Conservation (phyloP, 164 flowering plant species). For the Vitis amurensis region DNA sequence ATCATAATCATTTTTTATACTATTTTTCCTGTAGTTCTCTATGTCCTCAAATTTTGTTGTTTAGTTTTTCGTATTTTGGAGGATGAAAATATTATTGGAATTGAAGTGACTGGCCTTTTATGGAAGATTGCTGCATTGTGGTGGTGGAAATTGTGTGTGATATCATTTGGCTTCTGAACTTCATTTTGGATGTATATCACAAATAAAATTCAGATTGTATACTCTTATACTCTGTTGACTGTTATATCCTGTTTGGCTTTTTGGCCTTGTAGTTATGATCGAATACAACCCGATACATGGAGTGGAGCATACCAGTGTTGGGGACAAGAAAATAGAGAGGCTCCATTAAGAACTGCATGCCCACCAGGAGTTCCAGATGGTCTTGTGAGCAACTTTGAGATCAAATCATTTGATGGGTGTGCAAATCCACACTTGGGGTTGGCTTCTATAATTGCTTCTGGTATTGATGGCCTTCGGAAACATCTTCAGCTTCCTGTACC, state of each 20-base stretch:
- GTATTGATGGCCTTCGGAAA: conserved; percentile 85
- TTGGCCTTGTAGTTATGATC: conserved; percentile 73
- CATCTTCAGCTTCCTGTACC: conserved; percentile 78
- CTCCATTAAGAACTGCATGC: conserved; percentile 86
- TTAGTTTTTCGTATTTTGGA: not conserved
- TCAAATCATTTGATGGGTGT: conserved; percentile 92
- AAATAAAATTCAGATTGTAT: not conserved
- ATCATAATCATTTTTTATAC: not conserved
- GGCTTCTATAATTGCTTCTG: conserved; percentile 87
- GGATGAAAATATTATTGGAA: not conserved
- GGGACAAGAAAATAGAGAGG: conserved; percentile 96
- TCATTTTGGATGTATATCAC: not conserved
- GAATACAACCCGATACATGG: conserved; percentile 95
- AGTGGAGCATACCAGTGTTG: conserved; percentile 97
- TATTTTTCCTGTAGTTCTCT: not conserved
- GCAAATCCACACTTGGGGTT: conserved; percentile 94
- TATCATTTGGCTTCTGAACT: not conserved
- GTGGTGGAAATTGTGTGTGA: not conserved
- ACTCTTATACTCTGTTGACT: not conserved
- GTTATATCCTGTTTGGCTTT: not conserved
- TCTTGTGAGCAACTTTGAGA: conserved; percentile 91
- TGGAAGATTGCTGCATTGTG: no score
- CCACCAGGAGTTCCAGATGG: conserved; percentile 88
- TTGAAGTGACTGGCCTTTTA: not conserved
- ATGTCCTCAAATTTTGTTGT: not conserved